Evolutionary conservation across 2,329 filamentous ascomycete genomes (phyloP), one percentile per base, ranked within the genome.

Genomic region (Cladosporium oxysporum): DNA sequence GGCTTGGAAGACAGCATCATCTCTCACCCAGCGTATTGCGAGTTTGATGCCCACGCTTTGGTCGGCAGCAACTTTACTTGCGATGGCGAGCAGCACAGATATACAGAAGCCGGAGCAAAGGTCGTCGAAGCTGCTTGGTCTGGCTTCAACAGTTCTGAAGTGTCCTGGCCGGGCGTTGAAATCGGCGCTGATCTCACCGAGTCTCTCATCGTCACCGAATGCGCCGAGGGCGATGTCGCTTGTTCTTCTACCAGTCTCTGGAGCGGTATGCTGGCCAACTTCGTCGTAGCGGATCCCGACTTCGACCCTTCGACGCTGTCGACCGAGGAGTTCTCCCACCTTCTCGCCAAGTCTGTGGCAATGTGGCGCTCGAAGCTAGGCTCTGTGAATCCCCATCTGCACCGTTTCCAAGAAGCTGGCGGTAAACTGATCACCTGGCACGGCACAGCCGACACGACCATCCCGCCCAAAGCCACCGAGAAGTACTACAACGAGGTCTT

Each of bases 351-450:
- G 23, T 71, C 71, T 1, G 41, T 66, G 8, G 57, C 69, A 14
- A 67, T 70, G 62, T 81, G 77, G 65, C 29, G 29, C 6, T 66
- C 73, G 28, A 81, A 77, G 76, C 74, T 81, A 49, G 68, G 67
- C 10, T 66, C 70, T 5, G 64, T 71, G 28, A 71, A 79, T 52
- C 75, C 79, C 1, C 75, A 81, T 66, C 73, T 83, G 0, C 71
- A 72, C 0, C 69, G 55, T 0, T 82, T 82, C 69, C 72, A 73
- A 21, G 58, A 69, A 1, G 64, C 69, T 0, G 79, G 78, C 0
- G 79, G 76, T 1, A 83, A 82, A 66, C 74, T 83, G 70, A 74
- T 83, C 16, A 77, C 75, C 1, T 82, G 77, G 76, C 80, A 82
- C 58, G 81, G 79, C 11, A 65, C 75, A n/a, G 72, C 69, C 6